phyloP scores from a whole-genome alignment of 257 asterid genomes.

The Solanum sejunctum region DNA sequence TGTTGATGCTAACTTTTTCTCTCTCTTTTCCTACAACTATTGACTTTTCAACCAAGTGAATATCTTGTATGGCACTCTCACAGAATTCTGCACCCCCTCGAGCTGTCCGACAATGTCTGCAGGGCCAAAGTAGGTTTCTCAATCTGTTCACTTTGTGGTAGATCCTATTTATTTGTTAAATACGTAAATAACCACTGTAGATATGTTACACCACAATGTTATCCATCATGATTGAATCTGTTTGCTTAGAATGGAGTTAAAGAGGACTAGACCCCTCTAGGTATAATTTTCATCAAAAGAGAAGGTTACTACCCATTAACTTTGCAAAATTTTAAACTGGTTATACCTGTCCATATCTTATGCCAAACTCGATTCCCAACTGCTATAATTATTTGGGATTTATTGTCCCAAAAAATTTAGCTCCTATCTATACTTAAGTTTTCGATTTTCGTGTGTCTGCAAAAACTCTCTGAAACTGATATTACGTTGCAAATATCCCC shows the following conservation, averaged over 20 bases:
- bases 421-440: not conserved
- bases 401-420: not conserved
- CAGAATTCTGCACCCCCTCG: constrained; percentile 82
- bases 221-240: not conserved
- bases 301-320: not conserved
- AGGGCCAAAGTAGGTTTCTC: constrained; percentile 69
- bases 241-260: not conserved
- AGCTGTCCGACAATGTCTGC: constrained; percentile 94
- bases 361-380: not conserved
- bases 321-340: not conserved
- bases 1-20: not conserved
- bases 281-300: not conserved
- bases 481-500: not conserved
- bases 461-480: not conserved
- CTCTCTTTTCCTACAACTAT: constrained; percentile 39
- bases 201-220: not conserved
- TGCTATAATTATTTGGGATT: not conserved
- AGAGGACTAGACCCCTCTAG: not conserved
- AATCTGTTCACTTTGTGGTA: not conserved
- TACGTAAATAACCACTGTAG: not conserved
- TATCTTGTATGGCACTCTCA: constrained; percentile 84
- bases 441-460: not conserved
- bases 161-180: not conserved
- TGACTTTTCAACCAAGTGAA: constrained; percentile 93
- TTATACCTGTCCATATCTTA: not conserved